phyloP scores from a whole-genome alignment of 768 basidiomycete species.

The Mycena alexandri region DNA sequence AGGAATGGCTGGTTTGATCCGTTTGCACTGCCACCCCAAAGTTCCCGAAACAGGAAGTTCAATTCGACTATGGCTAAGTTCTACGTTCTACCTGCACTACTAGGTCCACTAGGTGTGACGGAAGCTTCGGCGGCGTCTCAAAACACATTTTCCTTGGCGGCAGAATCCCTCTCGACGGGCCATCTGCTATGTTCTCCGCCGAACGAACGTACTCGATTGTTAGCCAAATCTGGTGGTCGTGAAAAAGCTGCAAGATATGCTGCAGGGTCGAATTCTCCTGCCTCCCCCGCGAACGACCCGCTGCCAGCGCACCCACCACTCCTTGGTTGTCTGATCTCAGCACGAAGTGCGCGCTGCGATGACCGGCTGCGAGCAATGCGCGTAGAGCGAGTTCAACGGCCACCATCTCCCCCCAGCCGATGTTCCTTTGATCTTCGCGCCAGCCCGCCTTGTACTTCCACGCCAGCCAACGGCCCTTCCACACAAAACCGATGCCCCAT shows the following conservation, averaged over 20 bases:
- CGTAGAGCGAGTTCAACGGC: constrained; percentile 57
- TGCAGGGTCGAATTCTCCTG: constrained; percentile 47
- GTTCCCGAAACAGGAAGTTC: too few relatives aligned
- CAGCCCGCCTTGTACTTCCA: constrained; percentile 54
- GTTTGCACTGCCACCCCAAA: too few relatives aligned
- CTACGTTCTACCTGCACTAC: background rate
- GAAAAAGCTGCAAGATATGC: constrained; percentile 43
- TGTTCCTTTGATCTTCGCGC: constrained; percentile 45
- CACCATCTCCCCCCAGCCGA: constrained; percentile 62
- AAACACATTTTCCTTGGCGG: background rate
- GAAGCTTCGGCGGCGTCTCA: background rate
- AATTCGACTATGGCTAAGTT: too few relatives aligned
- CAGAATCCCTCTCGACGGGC: constrained; percentile 46
- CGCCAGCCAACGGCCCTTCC: constrained; percentile 51
- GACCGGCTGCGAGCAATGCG: constrained; percentile 44
- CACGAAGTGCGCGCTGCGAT: constrained; percentile 40
- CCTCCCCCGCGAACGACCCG: constrained; percentile 38
- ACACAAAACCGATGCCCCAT: constrained; percentile 56
- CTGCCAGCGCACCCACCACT: constrained; percentile 51
- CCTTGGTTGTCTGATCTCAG: constrained; percentile 58
- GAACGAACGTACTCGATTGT: constrained; percentile 47
- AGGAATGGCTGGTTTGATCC: too few relatives aligned
- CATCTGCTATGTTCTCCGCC: constrained; percentile 50
- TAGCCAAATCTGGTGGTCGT: constrained; percentile 41
- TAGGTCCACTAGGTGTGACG: background rate